A percentile compares a stretch with the other conserved stretches of the same genome.
These are phyloP conservation scores for Botryosphaeria dothidea DNA, from an alignment of 2,329 filamentous ascomycete genomes.

Conservation along the genomic window DNA sequence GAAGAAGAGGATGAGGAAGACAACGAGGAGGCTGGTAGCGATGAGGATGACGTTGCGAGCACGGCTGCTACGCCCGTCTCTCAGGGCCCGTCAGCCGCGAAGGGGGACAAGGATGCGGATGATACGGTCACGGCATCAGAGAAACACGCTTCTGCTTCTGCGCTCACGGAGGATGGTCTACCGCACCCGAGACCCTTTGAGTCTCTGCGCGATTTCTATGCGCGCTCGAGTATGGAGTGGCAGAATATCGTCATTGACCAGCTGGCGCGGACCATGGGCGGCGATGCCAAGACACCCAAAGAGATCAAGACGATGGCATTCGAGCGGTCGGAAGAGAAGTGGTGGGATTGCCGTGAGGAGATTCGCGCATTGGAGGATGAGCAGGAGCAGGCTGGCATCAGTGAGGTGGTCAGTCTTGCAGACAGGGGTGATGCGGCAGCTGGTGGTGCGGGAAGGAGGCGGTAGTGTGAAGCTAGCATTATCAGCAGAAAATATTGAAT, in stretches of 20 bases:
- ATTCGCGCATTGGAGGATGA: conserved; percentile 90
- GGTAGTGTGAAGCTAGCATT: not conserved
- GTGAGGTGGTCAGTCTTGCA: conserved; percentile 85
- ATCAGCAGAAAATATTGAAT: too few species aligned
- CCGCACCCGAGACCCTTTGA: conserved; percentile 85
- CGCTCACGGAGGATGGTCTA: conserved; percentile 68
- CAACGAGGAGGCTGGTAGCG: conserved; percentile 37
- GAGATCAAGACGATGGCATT: conserved; percentile 92
- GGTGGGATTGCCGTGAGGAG: conserved; percentile 98
- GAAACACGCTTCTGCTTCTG: conserved; percentile 46
- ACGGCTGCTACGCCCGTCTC: conserved; percentile 56
- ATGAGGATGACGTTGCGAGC: conserved; percentile 52
- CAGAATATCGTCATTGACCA: conserved; percentile 81
- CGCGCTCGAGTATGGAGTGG: conserved; percentile 84
- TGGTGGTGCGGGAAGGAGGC: conserved; percentile 40
- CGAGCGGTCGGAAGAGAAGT: conserved; percentile 89
- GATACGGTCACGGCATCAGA: conserved; percentile 42
- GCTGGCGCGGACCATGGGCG: conserved; percentile 63
- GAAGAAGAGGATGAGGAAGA: conserved; percentile 41
- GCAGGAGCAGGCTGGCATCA: conserved; percentile 92
- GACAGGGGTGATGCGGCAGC: conserved; percentile 64
- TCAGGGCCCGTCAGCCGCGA: conserved; percentile 28
- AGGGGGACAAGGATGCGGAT: conserved; percentile 15
- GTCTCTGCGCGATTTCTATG: conserved; percentile 87
- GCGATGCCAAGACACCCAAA: conserved; percentile 74